Evolutionary conservation across 805 yeast species (phyloP).

Genomic region (Metschnikowia dekortorum): DNA sequence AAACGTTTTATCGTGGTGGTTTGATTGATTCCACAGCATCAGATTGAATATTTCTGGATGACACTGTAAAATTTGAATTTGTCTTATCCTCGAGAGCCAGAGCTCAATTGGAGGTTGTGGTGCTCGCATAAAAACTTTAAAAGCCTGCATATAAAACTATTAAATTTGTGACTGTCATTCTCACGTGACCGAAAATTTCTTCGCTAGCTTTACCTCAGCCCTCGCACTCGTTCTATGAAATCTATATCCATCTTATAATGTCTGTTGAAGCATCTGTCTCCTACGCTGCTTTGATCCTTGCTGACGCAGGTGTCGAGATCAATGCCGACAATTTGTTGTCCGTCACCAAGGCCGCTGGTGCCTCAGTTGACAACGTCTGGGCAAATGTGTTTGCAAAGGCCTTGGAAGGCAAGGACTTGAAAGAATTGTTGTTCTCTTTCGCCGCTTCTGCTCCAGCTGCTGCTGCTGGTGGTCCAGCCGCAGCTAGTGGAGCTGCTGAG

Average conservation of each 20-base stretch:
- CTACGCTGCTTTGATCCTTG: slow-evolving; percentile 97
- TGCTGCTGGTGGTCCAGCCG: slow-evolving; percentile 30
- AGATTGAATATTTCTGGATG: too few relatives aligned
- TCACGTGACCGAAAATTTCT: slow-evolving; percentile 14
- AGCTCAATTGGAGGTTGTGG: too few relatives aligned
- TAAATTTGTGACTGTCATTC: slow-evolving; percentile 11
- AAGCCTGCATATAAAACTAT: neutral
- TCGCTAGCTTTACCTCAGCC: slow-evolving; percentile 1
- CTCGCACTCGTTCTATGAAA: neutral
- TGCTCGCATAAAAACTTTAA: neutral
- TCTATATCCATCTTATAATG: slow-evolving; percentile 42
- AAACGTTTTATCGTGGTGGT: too few relatives aligned
- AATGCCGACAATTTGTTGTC: slow-evolving; percentile 79
- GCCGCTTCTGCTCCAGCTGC: slow-evolving; percentile 48
- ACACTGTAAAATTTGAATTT: too few relatives aligned
- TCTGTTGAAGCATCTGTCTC: slow-evolving; percentile 90
- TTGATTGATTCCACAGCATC: too few relatives aligned
- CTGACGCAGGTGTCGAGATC: slow-evolving; percentile 95
- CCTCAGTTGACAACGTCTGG: slow-evolving; percentile 77
- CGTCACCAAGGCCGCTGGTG: slow-evolving; percentile 77
- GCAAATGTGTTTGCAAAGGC: slow-evolving; percentile 88
- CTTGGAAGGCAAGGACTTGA: slow-evolving; percentile 75
- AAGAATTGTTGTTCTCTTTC: slow-evolving; percentile 60
- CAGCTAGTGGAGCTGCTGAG: slow-evolving; percentile 45
- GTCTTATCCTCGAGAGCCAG: too few relatives aligned